Evolutionary conservation across 31 red algal genomes (phyloP).

Genomic region (Endocladia muricata): DNA sequence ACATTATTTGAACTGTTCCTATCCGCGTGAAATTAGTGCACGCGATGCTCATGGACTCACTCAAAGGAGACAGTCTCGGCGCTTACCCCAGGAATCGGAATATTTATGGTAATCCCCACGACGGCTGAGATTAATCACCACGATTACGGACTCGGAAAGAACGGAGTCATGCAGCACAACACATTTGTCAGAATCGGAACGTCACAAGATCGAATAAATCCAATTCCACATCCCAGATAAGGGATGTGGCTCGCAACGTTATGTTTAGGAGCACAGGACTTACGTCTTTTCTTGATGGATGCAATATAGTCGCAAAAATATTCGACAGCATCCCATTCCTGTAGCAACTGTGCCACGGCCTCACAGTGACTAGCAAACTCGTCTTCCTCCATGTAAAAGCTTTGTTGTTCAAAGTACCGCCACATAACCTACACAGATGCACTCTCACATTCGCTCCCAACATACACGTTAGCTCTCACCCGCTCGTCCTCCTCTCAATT

Average conservation of each 20-base stretch:
- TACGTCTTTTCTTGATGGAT: slow-evolving; percentile 71
- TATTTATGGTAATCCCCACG: slow-evolving; percentile 69
- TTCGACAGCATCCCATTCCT: slow-evolving; percentile 58
- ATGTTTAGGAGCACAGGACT: neutral
- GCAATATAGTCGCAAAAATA: slow-evolving; percentile 76
- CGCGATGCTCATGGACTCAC: too few relatives aligned
- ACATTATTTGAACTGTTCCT: too few relatives aligned
- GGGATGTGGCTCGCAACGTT: neutral
- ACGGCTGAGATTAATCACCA: slow-evolving; percentile 24
- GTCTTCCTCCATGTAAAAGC: slow-evolving; percentile 76
- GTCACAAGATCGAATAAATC: too few relatives aligned
- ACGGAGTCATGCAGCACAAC: too few relatives aligned
- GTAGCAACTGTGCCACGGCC: slow-evolving; percentile 49
- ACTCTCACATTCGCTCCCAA: neutral
- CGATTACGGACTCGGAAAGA: too few relatives aligned
- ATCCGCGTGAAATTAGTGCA: too few relatives aligned
- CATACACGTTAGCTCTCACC: neutral
- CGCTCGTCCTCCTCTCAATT: neutral
- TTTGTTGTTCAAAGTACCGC: slow-evolving; percentile 81
- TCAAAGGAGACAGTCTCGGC: slow-evolving; percentile 29
- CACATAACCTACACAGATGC: slow-evolving; percentile 51
- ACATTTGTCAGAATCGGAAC: too few relatives aligned
- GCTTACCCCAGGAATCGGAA: slow-evolving; percentile 60
- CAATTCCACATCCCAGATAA: too few relatives aligned
- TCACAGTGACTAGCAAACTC: slow-evolving; percentile 61